A percentile compares a stretch with the other conserved stretches of the same genome.
These are phyloP conservation scores for Pseudofabraea citricarpa DNA, from an alignment of 2,329 filamentous ascomycete species.

Conservation along the genomic window DNA sequence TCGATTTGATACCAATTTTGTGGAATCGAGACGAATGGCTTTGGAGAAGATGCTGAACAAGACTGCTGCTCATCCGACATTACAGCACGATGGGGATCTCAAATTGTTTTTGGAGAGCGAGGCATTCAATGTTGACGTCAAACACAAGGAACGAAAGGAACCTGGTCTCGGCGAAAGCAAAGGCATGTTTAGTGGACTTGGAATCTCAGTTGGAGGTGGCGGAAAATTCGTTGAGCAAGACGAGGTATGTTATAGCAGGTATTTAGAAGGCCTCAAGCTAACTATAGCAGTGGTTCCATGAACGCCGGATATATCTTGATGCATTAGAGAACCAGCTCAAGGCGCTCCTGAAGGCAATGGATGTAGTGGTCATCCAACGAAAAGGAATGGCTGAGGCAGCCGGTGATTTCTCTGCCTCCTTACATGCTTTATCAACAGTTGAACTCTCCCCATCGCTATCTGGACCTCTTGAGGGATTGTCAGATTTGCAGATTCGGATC, in stretches of 20 bases:
- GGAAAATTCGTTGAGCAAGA: conserved; percentile 97
- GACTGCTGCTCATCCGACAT: conserved; percentile 78
- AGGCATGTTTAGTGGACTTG: conserved; percentile 83
- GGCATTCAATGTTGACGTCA: conserved; percentile 91
- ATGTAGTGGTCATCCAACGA: conserved; percentile 84
- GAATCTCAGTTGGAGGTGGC: conserved; percentile 69
- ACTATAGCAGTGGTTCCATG: conserved; percentile 81
- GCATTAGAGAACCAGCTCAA: conserved; percentile 89
- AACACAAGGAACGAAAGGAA: conserved; percentile 93
- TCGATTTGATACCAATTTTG: conserved; percentile 93
- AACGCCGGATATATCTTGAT: conserved; percentile 90
- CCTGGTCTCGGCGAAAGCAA: conserved; percentile 85
- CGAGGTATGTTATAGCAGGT: conserved; percentile 55
- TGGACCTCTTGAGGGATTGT: conserved; percentile 83
- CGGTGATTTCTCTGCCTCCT: conserved; percentile 84
- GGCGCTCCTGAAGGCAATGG: conserved; percentile 86
- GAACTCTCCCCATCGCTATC: conserved; percentile 88
- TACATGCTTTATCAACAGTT: conserved; percentile 89
- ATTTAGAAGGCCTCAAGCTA: conserved; percentile 11
- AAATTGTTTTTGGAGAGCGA: conserved; percentile 98
- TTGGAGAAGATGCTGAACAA: conserved; percentile 98
- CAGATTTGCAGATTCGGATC: conserved; percentile 89
- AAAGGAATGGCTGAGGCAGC: conserved; percentile 93
- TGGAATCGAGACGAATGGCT: conserved; percentile 85
- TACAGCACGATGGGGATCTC: conserved; percentile 89